Evolutionary conservation across 2,329 filamentous ascomycete genomes (phyloP), one percentile per base, ranked within the genome.

Genomic region (Botryotinia globosa): DNA sequence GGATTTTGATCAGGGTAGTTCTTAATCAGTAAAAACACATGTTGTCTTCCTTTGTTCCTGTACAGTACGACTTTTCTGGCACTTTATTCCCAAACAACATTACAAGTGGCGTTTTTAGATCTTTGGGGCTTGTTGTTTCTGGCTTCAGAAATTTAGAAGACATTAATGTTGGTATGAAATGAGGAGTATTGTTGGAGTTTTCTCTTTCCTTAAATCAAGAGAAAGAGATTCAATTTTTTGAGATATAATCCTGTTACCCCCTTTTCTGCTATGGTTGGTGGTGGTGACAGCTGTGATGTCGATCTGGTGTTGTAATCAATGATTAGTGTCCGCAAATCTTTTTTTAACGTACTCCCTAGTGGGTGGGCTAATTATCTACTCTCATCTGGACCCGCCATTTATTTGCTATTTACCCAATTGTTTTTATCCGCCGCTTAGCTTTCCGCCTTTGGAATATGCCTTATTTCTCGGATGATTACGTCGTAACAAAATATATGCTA

Each of bases 1-100:
- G 80, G 82, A 77, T 83, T 88, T 89, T 88, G 88, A 91, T 85
- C 88, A 89, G 89, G 85, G 87, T 85, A 83, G 79, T 69, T 58
- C 64, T 54, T 72, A 72, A 61, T 72, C 69, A 72, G 54, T 67
- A 44, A 72, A 71, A 67, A n/a, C 48, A 58, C 51, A 67, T 72
- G 51, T 67, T 61, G 67, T 54, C 56, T 32, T 59, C n/a, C 34
- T 69, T 72, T 69, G 18, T 61, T 56, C 69, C 51, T 72, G 71
- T 69, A 72, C 71, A 72, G 64, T 72, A 61, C 62, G 62, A 56
- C 25, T 51, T 68, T 61, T 42, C 59, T 61, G 54, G 54, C 42
- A 62, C 56, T 64, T 62, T 69, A 59, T 72, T 48, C 62, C 71
- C 66, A 51, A 69, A 51, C 71, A 72, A 48, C 71, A 69, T 72